These are phyloP conservation scores for Leccinum cinnamomeum DNA, from an alignment of 1,284 basidiomycete species.

Conservation along the genomic window DNA sequence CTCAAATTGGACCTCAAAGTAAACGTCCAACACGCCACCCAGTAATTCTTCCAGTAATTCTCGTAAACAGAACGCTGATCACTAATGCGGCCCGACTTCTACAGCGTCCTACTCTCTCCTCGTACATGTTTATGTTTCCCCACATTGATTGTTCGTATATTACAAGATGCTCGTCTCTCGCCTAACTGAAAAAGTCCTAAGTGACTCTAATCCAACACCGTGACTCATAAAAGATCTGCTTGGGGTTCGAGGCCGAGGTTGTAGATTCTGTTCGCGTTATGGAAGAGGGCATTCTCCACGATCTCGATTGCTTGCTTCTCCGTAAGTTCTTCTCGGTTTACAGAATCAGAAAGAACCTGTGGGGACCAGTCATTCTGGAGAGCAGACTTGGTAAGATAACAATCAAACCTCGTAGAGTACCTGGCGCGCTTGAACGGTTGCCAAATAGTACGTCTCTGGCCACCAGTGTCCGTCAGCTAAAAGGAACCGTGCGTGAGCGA, in stretches of 20 bases:
- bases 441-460: constrained; percentile 75
- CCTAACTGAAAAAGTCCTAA: background rate
- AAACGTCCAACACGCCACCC: too few species aligned
- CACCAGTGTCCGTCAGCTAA: constrained; percentile 76
- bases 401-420: constrained; percentile 53
- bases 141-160: background rate
- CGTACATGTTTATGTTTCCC: too few species aligned
- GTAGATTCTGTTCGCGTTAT: constrained; percentile 35
- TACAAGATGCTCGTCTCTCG: background rate
- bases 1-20: too few species aligned
- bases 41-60: too few species aligned
- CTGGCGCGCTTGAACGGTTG: constrained; percentile 58
- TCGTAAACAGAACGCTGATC: too few species aligned
- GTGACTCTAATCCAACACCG: background rate
- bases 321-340: constrained; percentile 25
- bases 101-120: too few species aligned
- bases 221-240: constrained; percentile 9
- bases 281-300: constrained; percentile 29
- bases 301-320: constrained; percentile 31
- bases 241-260: constrained; percentile 30
- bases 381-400: background rate
- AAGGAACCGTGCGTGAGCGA: constrained; percentile 10
- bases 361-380: background rate
- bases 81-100: too few species aligned
- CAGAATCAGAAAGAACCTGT: constrained; percentile 28